Conservation (phyloP, 345 rosid species). For the Eucalyptus cloeziana region DNA sequence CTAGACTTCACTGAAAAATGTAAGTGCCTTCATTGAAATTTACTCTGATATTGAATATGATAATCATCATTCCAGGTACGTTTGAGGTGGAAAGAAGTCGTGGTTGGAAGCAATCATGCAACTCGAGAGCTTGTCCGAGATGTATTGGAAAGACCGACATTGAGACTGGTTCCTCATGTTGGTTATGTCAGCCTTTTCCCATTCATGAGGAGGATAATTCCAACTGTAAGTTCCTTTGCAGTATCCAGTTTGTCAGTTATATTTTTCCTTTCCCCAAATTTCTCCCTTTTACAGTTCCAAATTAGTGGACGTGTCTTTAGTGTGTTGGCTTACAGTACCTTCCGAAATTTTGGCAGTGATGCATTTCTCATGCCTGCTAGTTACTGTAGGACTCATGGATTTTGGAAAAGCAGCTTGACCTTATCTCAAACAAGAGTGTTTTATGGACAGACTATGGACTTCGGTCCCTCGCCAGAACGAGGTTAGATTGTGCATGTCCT, state of each 20-base stretch:
- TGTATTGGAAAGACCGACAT: constrained; percentile 47
- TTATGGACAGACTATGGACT: constrained; percentile 88
- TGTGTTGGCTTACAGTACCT: background rate
- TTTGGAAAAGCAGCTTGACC: constrained; percentile 78
- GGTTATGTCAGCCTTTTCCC: constrained; percentile 97
- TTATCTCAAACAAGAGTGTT: constrained; percentile 54
- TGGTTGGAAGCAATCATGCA: constrained; percentile 22
- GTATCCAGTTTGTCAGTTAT: background rate
- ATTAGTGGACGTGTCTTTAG: background rate
- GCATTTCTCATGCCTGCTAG: background rate
- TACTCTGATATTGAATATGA: background rate
- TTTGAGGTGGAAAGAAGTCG: constrained; percentile 59
- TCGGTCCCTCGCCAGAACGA: constrained; percentile 84
- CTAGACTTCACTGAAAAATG: background rate
- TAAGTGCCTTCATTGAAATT: background rate
- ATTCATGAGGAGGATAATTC: constrained; percentile 74
- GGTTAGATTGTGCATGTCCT: constrained; percentile 22
- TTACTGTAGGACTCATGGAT: constrained; percentile 60
- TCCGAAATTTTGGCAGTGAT: background rate
- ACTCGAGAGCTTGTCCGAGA: constrained; percentile 69
- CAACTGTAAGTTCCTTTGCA: constrained; percentile 48
- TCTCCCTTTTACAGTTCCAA: background rate
- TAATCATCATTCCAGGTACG: constrained; percentile 44
- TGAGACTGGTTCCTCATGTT: constrained; percentile 78
- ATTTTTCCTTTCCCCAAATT: background rate